Evolutionary conservation across 768 basidiomycete genomes (phyloP).

Genomic region (Tephrocybe sp.): DNA sequence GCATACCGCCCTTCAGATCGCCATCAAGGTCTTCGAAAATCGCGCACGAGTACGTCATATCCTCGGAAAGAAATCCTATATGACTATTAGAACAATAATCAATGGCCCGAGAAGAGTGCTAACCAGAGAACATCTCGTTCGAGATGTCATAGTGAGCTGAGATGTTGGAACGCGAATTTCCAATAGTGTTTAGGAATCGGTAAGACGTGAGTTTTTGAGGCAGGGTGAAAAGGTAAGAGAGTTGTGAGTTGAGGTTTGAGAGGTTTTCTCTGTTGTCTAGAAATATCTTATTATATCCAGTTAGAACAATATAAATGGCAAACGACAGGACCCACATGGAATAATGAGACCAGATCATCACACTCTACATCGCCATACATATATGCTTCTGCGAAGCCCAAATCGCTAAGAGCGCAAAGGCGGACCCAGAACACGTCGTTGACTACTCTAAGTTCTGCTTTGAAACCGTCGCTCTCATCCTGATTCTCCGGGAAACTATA

Average conservation of each 20-base stretch:
- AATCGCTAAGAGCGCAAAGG: conserved; percentile 58
- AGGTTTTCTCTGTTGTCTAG: conserved; percentile 55
- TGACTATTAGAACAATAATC: not conserved
- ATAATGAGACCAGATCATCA: conserved; percentile 62
- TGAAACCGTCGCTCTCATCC: conserved; percentile 23
- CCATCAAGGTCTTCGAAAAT: conserved; percentile 67
- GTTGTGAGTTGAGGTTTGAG: conserved; percentile 45
- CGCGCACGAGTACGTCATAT: conserved; percentile 80
- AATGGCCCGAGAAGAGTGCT: conserved; percentile 12
- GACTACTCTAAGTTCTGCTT: conserved; percentile 47
- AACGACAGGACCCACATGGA: conserved; percentile 43
- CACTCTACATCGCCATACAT: conserved; percentile 79
- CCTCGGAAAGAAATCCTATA: conserved; percentile 56
- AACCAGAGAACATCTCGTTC: conserved; percentile 72
- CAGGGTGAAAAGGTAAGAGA: conserved; percentile 54
- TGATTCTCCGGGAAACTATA: conserved; percentile 40
- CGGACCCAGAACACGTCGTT: conserved; percentile 61
- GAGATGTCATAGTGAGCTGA: conserved; percentile 80
- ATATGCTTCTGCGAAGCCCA: conserved; percentile 76
- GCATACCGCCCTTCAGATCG: conserved; percentile 40
- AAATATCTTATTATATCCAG: conserved; percentile 50
- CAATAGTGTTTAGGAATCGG: conserved; percentile 64
- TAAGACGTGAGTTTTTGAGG: conserved; percentile 57
- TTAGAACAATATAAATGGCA: not conserved
- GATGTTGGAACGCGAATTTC: conserved; percentile 67